Conservation (phyloP, 192 early-diverging fungal genomes). For the Radiomyces spectabilis region DNA sequence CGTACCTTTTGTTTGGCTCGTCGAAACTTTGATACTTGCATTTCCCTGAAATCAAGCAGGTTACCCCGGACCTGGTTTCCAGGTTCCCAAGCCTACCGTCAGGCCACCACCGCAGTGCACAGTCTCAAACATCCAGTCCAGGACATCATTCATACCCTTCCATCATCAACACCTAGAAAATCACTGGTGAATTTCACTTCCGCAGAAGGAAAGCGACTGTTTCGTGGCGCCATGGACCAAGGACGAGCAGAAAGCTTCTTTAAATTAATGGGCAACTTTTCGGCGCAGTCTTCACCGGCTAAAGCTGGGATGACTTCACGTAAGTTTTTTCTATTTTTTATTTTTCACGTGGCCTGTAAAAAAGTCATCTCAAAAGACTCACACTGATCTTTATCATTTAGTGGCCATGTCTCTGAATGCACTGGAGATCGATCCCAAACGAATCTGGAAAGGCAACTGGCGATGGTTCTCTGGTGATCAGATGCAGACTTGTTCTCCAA, state of each 20-base stretch:
- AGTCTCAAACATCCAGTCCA: no score
- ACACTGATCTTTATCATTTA: neutral
- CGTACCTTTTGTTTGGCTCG: neutral
- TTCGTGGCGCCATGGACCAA: constrained; percentile 17
- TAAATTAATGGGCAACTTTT: constrained; percentile 21
- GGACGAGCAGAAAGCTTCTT: constrained; percentile 21
- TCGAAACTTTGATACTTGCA: neutral
- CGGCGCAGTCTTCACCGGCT: constrained; percentile 3
- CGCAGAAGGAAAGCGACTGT: constrained; percentile 15
- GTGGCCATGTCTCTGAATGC: constrained; percentile 23
- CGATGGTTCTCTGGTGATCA: constrained; percentile 15
- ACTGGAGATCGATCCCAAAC: constrained; percentile 23
- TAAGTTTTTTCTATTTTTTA: constrained; percentile 6
- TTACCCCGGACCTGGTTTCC: neutral
- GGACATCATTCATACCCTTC: neutral
- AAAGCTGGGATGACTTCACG: constrained; percentile 13
- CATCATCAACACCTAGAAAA: neutral
- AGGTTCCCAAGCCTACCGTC: neutral
- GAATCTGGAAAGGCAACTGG: constrained; percentile 24
- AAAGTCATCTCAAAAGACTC: neutral
- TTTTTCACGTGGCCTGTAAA: neutral
- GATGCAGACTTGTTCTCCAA: constrained; percentile 14
- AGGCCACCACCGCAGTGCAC: neutral
- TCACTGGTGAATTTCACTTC: constrained; percentile 10
- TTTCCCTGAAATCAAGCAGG: neutral